phyloP scores from a whole-genome alignment of 2,329 filamentous ascomycete genomes.

The Neonectria magnoliae region DNA sequence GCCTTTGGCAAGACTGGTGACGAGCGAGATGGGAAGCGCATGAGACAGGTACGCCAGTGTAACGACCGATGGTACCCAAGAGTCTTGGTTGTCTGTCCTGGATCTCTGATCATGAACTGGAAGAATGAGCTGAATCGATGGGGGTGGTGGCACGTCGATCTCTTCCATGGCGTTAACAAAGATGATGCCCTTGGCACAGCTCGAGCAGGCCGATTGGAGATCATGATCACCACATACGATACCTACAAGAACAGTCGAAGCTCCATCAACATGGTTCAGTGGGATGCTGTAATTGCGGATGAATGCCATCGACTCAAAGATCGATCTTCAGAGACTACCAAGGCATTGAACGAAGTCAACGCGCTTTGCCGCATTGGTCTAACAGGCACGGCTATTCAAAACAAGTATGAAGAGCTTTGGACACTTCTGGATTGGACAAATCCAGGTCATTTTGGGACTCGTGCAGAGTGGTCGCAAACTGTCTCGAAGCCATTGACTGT shows the following conservation, averaged over 20 bases:
- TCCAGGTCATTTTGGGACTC: constrained; percentile 73
- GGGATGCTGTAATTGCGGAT: constrained; percentile 95
- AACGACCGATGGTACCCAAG: constrained; percentile 76
- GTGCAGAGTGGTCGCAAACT: constrained; percentile 79
- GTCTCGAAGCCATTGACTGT: constrained; percentile 84
- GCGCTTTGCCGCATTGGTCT: constrained; percentile 91
- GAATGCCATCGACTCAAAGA: constrained; percentile 95
- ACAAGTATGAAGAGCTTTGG: constrained; percentile 98
- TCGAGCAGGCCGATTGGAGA: constrained; percentile 79
- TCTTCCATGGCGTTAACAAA: constrained; percentile 77
- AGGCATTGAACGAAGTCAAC: constrained; percentile 90
- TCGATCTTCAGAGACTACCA: constrained; percentile 77
- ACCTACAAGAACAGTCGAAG: constrained; percentile 85
- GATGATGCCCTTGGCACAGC: constrained; percentile 79
- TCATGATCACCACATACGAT: constrained; percentile 93
- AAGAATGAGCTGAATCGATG: constrained; percentile 84
- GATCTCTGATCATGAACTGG: constrained; percentile 92
- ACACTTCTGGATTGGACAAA: constrained; percentile 96
- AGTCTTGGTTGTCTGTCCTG: constrained; percentile 87
- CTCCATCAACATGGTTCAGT: constrained; percentile 82
- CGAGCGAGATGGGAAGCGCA: constrained; percentile 83
- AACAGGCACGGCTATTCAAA: constrained; percentile 96
- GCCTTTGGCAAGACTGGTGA: constrained; percentile 96
- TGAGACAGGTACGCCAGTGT: constrained; percentile 82
- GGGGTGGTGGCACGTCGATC: constrained; percentile 94